Base-by-base conservation (phyloP, 768 basidiomycete species). In the Russula abietina region DNA sequence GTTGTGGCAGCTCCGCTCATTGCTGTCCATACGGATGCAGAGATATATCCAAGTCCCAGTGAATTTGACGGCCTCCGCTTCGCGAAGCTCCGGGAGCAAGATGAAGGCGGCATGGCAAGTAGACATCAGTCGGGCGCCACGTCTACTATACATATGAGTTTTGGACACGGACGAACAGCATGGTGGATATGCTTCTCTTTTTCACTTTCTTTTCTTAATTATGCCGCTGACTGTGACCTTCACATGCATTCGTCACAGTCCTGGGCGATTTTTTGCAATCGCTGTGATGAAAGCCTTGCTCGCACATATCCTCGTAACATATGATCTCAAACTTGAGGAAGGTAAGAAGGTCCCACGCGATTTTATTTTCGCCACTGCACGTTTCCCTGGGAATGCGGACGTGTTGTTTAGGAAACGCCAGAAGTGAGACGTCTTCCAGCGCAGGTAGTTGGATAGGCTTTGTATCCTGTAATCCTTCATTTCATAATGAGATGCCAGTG, bases 51-150 rank as follows among this genome's bases (percentile, higher is more conserved):
- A 0, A 67, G 78, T 56, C 67, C 80, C 0, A 56, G 69, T 8
- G 67, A 59, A 26, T 83, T 82, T 63, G 76, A 81, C 24, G 75
- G 75, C 1, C 76, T 76, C 60, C 74, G 82, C 0, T 80, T 78
- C 66, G 57, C 72, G 30, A 58, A 57, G 55, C 55, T 51, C 43
- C 54, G 57, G 2, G 52, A 55, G 45, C 7, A 30, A 7, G 45
- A 54, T 24, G 53, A 26, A 19, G 45, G 38, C 26, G n/a, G 16
- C 9, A 22, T 22, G 39, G 14, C 55, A 12, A 52, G 36, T 39
- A 49, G 36, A 8, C 48, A 55, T 30, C 33, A 57, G 50, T 36
- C 39, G 16, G 67, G 67, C 46, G 60, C 57, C 10, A 68, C 70
- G 14, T 63, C 61, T 2, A 22, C 57, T 2, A 67, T 64, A 22